phyloP scores from a whole-genome alignment of 2,329 filamentous ascomycete genomes.

The Raffaelea deltoideospora region DNA sequence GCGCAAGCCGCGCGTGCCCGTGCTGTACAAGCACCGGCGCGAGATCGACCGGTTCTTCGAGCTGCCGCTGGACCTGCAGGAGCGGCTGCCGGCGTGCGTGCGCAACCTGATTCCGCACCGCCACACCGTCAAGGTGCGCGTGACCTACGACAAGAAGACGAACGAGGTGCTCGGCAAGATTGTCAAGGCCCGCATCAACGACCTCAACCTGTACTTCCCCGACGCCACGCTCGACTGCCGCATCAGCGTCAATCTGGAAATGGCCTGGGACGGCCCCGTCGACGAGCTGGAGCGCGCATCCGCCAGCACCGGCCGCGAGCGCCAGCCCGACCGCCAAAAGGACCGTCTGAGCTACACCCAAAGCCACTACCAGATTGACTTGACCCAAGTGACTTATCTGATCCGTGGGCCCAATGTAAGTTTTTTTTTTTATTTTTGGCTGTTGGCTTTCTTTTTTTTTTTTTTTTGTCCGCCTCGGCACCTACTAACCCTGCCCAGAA shows the following conservation, averaged over 20 bases:
- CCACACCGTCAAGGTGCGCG: conserved; percentile 48
- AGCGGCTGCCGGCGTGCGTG: conserved; percentile 49
- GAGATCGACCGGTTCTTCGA: conserved; percentile 84
- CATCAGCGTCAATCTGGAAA: conserved; percentile 88
- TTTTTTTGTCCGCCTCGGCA: background rate
- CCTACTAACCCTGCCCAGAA: conserved; percentile 16
- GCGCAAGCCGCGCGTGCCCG: conserved; percentile 36
- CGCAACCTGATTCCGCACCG: conserved; percentile 42
- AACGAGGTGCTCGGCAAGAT: conserved; percentile 59
- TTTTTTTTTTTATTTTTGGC: conserved; percentile 1
- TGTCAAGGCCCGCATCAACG: conserved; percentile 76
- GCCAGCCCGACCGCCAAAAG: conserved; percentile 55
- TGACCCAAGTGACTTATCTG: conserved; percentile 66
- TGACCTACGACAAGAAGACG: conserved; percentile 63
- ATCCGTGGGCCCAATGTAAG: conserved; percentile 9
- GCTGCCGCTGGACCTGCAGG: conserved; percentile 43
- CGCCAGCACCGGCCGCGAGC: conserved; percentile 21
- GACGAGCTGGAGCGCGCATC: conserved; percentile 33
- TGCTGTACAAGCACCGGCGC: conserved; percentile 68
- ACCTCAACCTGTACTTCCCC: conserved; percentile 79
- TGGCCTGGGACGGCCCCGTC: conserved; percentile 61
- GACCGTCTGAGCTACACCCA: conserved; percentile 87
- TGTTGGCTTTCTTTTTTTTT: background rate
- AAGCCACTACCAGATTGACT: conserved; percentile 73
- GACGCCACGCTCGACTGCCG: conserved; percentile 71